These are phyloP conservation scores for Vicia villosa DNA, from an alignment of 306 rosid species.

Conservation along the genomic window DNA sequence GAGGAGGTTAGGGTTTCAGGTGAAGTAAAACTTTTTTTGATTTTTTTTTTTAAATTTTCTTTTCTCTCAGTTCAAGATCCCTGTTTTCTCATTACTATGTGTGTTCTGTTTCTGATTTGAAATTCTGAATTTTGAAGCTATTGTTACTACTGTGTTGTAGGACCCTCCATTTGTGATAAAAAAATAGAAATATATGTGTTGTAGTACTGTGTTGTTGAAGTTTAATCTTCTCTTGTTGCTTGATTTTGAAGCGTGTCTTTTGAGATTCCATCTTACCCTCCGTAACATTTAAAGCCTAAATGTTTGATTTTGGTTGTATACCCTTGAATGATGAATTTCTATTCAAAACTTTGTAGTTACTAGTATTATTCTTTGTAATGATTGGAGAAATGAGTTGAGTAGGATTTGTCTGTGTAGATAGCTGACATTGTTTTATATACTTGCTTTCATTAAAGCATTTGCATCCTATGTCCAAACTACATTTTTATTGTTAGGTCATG, in stretches of 20 bases:
- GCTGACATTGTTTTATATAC: not conserved
- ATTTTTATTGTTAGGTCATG: constrained; percentile 3
- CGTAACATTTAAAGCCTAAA: not conserved
- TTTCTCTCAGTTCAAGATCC: constrained; percentile 31
- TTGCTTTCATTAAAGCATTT: not conserved
- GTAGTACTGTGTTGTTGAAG: constrained; percentile 14
- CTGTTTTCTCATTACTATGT: not conserved
- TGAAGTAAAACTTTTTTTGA: constrained; percentile 25
- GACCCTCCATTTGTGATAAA: constrained; percentile 20
- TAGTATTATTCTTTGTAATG: constrained; percentile 22
- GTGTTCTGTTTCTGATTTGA: constrained; percentile 16
- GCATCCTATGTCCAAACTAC: constrained; percentile 3
- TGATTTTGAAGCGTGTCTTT: constrained; percentile 38
- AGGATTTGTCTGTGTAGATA: constrained; percentile 24
- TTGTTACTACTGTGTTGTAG: constrained; percentile 6
- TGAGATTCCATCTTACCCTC: constrained; percentile 37
- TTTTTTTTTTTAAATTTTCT: not conserved
- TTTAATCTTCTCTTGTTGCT: constrained; percentile 11
- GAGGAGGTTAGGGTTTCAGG: constrained; percentile 58
- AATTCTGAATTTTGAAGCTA: constrained; percentile 35
- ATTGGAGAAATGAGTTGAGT: constrained; percentile 22
- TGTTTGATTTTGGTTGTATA: not conserved
- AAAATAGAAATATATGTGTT: not conserved
- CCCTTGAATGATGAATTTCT: not conserved
- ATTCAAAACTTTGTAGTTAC: not conserved